These are phyloP conservation scores for Phialocephala sp. DNA, from an alignment of 2,329 filamentous ascomycete species.

Conservation along the genomic window DNA sequence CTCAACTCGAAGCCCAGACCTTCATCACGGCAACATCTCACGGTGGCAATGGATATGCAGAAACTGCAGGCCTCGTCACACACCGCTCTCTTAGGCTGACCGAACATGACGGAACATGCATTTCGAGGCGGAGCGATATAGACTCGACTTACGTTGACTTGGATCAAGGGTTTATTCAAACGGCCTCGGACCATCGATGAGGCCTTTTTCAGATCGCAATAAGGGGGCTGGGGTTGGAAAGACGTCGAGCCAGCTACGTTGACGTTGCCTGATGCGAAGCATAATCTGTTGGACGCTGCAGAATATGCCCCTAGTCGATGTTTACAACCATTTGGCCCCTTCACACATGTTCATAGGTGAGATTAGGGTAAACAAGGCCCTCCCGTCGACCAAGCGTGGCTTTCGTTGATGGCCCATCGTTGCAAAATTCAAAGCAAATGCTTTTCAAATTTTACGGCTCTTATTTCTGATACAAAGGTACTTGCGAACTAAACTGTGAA, in stretches of 20 bases:
- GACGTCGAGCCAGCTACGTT: conserved; percentile 17
- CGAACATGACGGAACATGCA: conserved; percentile 27
- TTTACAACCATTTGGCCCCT: conserved; percentile 35
- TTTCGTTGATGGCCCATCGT: conserved; percentile 16
- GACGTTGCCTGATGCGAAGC: conserved; percentile 32
- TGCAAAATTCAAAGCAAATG: conserved; percentile 6
- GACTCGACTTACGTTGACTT: conserved; percentile 22
- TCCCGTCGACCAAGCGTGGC: conserved; percentile 34
- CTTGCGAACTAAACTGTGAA: conserved; percentile 14
- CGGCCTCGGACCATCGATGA: conserved; percentile 16
- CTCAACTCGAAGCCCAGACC: conserved; percentile 22
- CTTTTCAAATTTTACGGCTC: not conserved
- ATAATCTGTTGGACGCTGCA: conserved; percentile 32
- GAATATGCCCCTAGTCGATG: conserved; percentile 33
- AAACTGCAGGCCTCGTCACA: conserved; percentile 34
- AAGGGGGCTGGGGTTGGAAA: conserved; percentile 27
- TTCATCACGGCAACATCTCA: conserved; percentile 22
- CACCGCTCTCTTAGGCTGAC: conserved; percentile 21
- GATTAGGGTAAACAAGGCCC: conserved; percentile 39
- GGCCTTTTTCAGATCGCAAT: conserved; percentile 9
- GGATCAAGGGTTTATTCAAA: conserved; percentile 30
- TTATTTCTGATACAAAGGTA: conserved; percentile 8
- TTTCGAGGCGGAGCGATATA: conserved; percentile 29
- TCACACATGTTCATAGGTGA: conserved; percentile 24
- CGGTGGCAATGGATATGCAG: conserved; percentile 35